Evolutionary conservation across 192 early-diverging fungal species (phyloP).

Genomic region (Backusella psychrophila): DNA sequence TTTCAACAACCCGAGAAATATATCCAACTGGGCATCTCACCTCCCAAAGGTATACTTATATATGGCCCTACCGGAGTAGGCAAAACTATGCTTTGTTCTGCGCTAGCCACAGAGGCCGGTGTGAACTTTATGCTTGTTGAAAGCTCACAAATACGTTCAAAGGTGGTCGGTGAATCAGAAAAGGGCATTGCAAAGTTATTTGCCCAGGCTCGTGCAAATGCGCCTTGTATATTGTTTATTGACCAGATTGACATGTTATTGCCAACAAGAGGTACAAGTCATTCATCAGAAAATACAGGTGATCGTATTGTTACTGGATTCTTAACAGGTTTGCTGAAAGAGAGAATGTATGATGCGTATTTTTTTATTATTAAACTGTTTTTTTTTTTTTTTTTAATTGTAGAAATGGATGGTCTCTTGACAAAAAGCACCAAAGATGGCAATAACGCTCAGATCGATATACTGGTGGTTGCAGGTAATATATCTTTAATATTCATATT

Average conservation of each 20-base stretch:
- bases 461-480: slow-evolving; percentile 71
- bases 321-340: slow-evolving; percentile 57
- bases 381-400: neutral
- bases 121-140: slow-evolving; percentile 86
- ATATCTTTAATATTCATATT: neutral
- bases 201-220: slow-evolving; percentile 72
- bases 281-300: slow-evolving; percentile 76
- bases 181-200: slow-evolving; percentile 82
- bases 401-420: slow-evolving; percentile 79
- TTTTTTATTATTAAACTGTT: neutral
- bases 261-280: slow-evolving; percentile 64
- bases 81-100: slow-evolving; percentile 87
- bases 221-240: slow-evolving; percentile 90
- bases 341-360: neutral
- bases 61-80: slow-evolving; percentile 90
- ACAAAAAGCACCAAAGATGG: slow-evolving; percentile 23
- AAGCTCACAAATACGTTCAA: slow-evolving; percentile 82
- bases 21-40: slow-evolving; percentile 59
- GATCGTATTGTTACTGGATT: slow-evolving; percentile 89
- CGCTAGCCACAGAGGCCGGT: slow-evolving; percentile 72
- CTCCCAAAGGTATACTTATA: slow-evolving; percentile 79
- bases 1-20: slow-evolving; percentile 51
- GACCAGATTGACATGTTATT: slow-evolving; percentile 90
- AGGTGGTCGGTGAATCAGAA: slow-evolving; percentile 94
- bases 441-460: slow-evolving; percentile 44